Conservation (phyloP, 306 rosid genomes). For the Acacia crassicarpa region DNA sequence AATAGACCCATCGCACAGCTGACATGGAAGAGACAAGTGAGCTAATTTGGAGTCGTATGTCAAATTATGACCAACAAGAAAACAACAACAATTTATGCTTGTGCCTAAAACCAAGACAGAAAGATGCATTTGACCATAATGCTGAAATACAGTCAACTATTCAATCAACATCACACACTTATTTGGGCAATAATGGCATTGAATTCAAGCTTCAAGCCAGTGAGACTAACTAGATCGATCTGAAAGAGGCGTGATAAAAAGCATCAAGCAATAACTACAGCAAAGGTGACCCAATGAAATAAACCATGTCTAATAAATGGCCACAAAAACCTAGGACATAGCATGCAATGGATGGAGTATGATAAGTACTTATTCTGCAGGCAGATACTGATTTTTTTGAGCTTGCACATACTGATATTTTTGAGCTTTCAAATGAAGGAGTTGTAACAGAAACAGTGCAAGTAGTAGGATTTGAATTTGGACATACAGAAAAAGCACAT, state of each 20-base stretch:
- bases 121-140: conserved; percentile 20
- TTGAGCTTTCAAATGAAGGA: conserved; percentile 80
- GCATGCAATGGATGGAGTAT: background rate
- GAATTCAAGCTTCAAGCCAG: background rate
- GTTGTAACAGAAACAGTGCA: conserved; percentile 77
- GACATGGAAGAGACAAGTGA: conserved; percentile 38
- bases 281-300: background rate
- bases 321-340: background rate
- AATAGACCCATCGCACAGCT: conserved; percentile 94
- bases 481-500: conserved; percentile 24
- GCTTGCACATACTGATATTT: conserved; percentile 63
- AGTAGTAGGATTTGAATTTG: conserved; percentile 67
- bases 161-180: background rate
- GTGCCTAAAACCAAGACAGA: conserved; percentile 15
- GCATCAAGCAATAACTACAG: background rate
- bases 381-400: conserved; percentile 64
- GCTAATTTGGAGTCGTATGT: conserved; percentile 21
- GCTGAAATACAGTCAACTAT: background rate
- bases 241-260: conserved; percentile 16
- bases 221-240: background rate
- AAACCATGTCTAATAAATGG: background rate
- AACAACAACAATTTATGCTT: background rate
- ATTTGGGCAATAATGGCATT: no score
- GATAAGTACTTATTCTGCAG: conserved; percentile 34
- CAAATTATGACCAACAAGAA: conserved; percentile 12